Base-by-base conservation (phyloP, 345 rosid genomes). In the Melaleuca quinquenervia region DNA sequence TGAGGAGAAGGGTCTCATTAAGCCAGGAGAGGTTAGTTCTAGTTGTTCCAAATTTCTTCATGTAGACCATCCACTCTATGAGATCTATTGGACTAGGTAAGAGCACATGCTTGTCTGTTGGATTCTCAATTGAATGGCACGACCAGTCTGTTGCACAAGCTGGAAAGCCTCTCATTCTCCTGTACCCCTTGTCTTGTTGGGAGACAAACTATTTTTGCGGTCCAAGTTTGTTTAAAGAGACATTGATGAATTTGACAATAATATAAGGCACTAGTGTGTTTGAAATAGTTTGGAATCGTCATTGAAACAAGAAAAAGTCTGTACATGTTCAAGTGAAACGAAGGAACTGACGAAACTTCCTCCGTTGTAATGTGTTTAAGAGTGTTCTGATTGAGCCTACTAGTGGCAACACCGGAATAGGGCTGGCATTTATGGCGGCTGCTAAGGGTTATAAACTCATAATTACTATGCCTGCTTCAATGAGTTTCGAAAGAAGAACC, bases 401-500 rank as follows among this genome's bases (percentile, higher is more conserved):
- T 12, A 95, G 96, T n/a, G 95, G 96, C 5, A 95, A 95, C 84
- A 94, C 96, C 13, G 93, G 94, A 84, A 94, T 94, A 45, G 94
- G 96, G 74, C 86, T 94, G 90, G 96, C 98, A 74, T 95, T 95
- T 87, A 89, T 93, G 88, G 96, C 95, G 49, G 95, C 96, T 70
- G 95, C 93, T n/a, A 95, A 92, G 88, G 93, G 98, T 51, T 95
- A 94, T 91, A 91, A 60, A 84, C 92, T 94, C 56, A 90, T 94
- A 58, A 90, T 95, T 83, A 91, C 94, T 8, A 95, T 95, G 98
- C 98, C 98, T 52, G 90, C 95, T 86, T 91, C 96, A 21, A 92
- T 94, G 96, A 95, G 96, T 87, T 87, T 93, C 10, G 98, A 95
- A 86, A 94, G 96, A 92, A 92, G 95, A 90, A 93, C 93, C 88